Evolutionary conservation across 2,329 filamentous ascomycete genomes (phyloP).

Genomic region (Sclerotinia sclerotiorum): DNA sequence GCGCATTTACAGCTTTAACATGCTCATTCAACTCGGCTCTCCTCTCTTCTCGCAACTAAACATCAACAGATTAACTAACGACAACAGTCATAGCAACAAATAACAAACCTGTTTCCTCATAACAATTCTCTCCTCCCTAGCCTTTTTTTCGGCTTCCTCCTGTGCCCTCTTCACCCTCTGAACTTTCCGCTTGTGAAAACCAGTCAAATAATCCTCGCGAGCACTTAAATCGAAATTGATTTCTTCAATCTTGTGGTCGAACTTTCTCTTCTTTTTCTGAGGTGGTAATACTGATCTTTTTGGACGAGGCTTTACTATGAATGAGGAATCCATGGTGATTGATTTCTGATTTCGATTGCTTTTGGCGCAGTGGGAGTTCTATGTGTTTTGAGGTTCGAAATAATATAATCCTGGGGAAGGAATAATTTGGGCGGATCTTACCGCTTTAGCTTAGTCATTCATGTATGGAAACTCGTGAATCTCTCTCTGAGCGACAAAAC

Average conservation of each 20-base stretch:
- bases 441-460: constrained; percentile 10
- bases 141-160: constrained; percentile 74
- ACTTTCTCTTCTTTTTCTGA: constrained; percentile 66
- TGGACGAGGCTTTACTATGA: constrained; percentile 58
- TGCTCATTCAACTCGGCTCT: constrained; percentile 80
- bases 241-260: constrained; percentile 62
- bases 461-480: background rate
- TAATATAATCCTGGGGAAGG: constrained; percentile 19
- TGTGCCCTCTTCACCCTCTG: constrained; percentile 82
- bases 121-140: constrained; percentile 72
- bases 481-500: too few species aligned
- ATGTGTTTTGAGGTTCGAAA: constrained; percentile 6
- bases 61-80: constrained; percentile 24
- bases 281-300: constrained; percentile 59
- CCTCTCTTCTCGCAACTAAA: constrained; percentile 78
- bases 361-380: constrained; percentile 10
- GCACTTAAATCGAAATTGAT: constrained; percentile 80
- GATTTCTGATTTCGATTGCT: constrained; percentile 13
- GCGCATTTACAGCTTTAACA: constrained; percentile 69
- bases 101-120: constrained; percentile 70
- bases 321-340: constrained; percentile 34
- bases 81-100: background rate
- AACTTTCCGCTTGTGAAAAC: constrained; percentile 94
- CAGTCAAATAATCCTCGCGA: constrained; percentile 84
- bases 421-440: constrained; percentile 21